Base-by-base conservation (phyloP, 768 basidiomycete species). In the Tulasnella sp. region DNA sequence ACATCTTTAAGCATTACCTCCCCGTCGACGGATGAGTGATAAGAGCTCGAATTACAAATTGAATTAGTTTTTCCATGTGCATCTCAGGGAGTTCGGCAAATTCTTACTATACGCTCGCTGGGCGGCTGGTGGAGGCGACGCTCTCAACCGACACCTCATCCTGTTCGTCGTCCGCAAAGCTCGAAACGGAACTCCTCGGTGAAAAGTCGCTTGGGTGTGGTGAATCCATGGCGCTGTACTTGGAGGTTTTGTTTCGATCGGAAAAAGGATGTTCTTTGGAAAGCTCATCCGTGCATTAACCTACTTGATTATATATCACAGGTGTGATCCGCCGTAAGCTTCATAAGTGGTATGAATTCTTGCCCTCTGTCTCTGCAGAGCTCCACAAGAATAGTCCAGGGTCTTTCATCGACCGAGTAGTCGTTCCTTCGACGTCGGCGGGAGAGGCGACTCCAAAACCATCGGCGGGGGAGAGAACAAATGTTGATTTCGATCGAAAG, bases 1-100 rank as follows among this genome's bases (percentile, higher is more conserved):
- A 67, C 44, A 44, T 79, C 79, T 70, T 77, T 42, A 7, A 79
- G 79, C 40, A 79, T 51, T 5, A 61, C 37, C 61, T 67, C 29
- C 23, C 61, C 61, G 42, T 79, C 70, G 7, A 69, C 48, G 16
- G 57, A 79, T 18, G 79, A 79, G 13, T 26, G 39, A 46, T 78
- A 79, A 18, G 79, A 78, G 51, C 46, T 79, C 29, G 39, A 11
- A 16, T 23, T 39, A 16, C 67, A 18, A 13, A 26, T 16, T 6
- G 15, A 26, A 13, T 67, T 10, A 67, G 61, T 29, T 35, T 67
- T 35, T 35, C 6, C 10, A 67, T 5, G 5, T 15, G n/a, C 11
- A 15, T 67, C 61, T 32, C 5, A 0, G 29, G 26, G 32, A 29
- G 18, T 67, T 67, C 16, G 23, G 61, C 26, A 67, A 67, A 16